Evolutionary conservation across 148 eudicot species (phyloP).

Genomic region (Polygonum aviculare): DNA sequence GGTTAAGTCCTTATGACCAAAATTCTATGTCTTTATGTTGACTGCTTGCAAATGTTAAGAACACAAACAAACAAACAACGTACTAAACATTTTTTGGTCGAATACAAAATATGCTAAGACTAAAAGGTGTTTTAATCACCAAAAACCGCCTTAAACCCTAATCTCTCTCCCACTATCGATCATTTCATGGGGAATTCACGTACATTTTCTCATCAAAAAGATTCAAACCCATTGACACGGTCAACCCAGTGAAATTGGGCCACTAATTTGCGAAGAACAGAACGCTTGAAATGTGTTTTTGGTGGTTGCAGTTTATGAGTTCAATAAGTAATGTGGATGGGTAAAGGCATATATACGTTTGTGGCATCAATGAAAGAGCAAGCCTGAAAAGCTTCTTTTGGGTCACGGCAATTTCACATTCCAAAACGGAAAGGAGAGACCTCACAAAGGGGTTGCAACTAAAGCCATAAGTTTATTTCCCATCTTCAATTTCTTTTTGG

Average conservation of each 20-base stretch:
- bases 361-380: neutral
- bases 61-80: too few species aligned
- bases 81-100: too few species aligned
- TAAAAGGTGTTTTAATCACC: too few species aligned
- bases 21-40: too few species aligned
- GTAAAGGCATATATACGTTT: neutral
- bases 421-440: neutral
- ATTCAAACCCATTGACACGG: neutral
- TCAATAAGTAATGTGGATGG: neutral
- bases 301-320: neutral
- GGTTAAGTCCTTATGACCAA: too few species aligned
- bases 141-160: neutral
- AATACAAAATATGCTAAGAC: too few species aligned
- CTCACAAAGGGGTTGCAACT: neutral
- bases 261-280: neutral
- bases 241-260: neutral
- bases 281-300: neutral
- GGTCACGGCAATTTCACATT: slow-evolving; percentile 9
- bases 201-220: neutral
- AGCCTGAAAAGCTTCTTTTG: neutral
- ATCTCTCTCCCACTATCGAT: neutral
- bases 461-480: slow-evolving; percentile 2
- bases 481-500: neutral
- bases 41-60: too few species aligned
- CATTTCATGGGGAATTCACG: neutral